Percentiles rank a stretch among this genome's conserved stretches.
phyloP scores from a whole-genome alignment of 2,329 filamentous ascomycete genomes.

The Sclerotinia trifoliorum region DNA sequence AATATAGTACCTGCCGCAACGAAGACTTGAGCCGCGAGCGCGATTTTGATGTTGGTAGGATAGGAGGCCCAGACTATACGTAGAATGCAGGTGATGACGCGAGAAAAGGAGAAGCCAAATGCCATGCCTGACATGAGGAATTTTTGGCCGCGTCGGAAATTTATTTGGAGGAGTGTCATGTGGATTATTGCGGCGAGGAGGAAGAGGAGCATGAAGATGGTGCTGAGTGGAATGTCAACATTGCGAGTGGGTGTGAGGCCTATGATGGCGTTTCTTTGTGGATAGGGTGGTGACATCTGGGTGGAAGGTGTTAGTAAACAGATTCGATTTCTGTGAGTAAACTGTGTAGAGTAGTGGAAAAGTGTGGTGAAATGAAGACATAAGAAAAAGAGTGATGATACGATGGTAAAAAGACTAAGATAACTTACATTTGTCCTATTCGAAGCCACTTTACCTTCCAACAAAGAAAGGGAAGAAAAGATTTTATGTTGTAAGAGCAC shows the following conservation, averaged over 20 bases:
- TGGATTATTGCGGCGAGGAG: conserved; percentile 52
- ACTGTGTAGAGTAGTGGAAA: not conserved
- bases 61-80: conserved; percentile 48
- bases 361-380: not conserved
- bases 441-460: not conserved
- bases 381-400: not conserved
- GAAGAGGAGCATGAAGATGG: conserved; percentile 62
- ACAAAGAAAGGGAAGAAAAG: not conserved
- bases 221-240: conserved; percentile 64
- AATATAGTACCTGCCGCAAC: conserved; percentile 53
- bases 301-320: not conserved
- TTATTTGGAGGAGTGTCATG: conserved; percentile 52
- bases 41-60: conserved; percentile 2
- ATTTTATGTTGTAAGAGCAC: too few relatives aligned
- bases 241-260: conserved; percentile 57
- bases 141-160: conserved; percentile 46
- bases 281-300: conserved; percentile 30
- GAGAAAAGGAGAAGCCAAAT: conserved; percentile 58
- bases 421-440: not conserved
- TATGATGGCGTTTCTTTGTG: conserved; percentile 47
- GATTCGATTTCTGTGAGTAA: not conserved
- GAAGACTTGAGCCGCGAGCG: conserved; percentile 12
- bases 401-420: not conserved
- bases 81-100: conserved; percentile 47
- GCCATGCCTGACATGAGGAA: conserved; percentile 58